Base-by-base conservation (phyloP, 176 grass and related monocot species). In the Dactylis glomerata region DNA sequence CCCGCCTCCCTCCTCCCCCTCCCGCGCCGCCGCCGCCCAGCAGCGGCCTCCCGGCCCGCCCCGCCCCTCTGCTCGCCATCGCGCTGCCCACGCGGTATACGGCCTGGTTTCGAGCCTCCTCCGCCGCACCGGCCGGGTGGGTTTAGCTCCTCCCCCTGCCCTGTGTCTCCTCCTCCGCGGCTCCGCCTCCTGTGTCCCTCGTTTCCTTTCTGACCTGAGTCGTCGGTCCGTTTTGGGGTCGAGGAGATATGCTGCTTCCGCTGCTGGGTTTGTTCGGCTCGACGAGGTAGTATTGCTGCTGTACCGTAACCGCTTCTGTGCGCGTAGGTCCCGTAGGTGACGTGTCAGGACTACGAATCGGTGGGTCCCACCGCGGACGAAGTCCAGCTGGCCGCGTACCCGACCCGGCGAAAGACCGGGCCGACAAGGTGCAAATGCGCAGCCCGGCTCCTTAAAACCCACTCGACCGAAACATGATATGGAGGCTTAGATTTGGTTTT, bases 21-120 rank as follows among this genome's bases (percentile, higher is more conserved):
- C 70, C 87, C 0, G 61, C 87, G 0, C 76, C 84, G 27, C 45
- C 73, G 58, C 81, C 87, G 1, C 58, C 84, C 64, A 78, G 82
- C 85, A 82, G 91, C 28, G 34, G 81, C 81, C 92, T 88, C 42
- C 78, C 80, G 72, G 84, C 85, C 38, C 93, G 82, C 16, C 73
- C 54, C 59, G 84, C 77, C 89, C 27, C 66, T 11, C 82, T 76
- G 51, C 81, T 32, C 59, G 63, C 70, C 86, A 92, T 88, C 71
- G 0, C 81, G 8, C 16, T 5, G 20, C 20, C 1, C 76, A 9
- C 3, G 59, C 76, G 20, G 69, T 14, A 44, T 15, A 41, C 38
- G 68, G 38, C 34, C 5, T 23, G 65, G 34, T n/a, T 17, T 63
- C 46, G 24, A 40, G 8, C 40, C 80, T 56, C 61, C 19, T 11